phyloP scores from a whole-genome alignment of 2,329 filamentous ascomycete genomes.

The Diaporthe humulicola region DNA sequence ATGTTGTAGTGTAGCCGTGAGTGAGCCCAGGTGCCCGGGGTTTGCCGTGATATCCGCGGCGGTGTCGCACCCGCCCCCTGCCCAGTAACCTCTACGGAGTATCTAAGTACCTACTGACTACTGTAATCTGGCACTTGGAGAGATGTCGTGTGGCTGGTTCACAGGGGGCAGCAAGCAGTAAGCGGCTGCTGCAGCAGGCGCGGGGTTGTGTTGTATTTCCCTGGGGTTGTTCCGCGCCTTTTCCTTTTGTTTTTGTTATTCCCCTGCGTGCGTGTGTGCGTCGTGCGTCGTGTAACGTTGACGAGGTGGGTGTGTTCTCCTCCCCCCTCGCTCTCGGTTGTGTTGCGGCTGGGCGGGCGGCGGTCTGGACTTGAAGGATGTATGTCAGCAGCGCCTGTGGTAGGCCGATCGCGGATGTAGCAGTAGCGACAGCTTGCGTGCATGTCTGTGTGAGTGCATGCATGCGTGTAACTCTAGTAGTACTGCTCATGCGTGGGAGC shows the following conservation, averaged over 20 bases:
- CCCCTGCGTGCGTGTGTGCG: neutral
- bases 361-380: too few relatives aligned
- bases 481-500: neutral
- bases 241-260: neutral
- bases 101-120: neutral
- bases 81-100: too few relatives aligned
- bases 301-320: neutral
- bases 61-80: neutral
- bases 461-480: neutral
- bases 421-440: neutral
- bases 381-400: neutral
- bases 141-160: neutral
- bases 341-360: neutral
- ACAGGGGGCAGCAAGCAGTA: neutral
- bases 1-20: neutral
- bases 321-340: neutral
- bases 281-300: constrained; percentile 9
- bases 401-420: constrained; percentile 8
- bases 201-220: neutral
- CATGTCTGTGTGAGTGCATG: neutral
- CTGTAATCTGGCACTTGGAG: neutral
- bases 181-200: neutral
- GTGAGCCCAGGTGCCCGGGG: too few relatives aligned
- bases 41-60: constrained; percentile 6
- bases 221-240: neutral